These are phyloP conservation scores for Inga laurina DNA, from an alignment of 306 rosid species.

Conservation along the genomic window DNA sequence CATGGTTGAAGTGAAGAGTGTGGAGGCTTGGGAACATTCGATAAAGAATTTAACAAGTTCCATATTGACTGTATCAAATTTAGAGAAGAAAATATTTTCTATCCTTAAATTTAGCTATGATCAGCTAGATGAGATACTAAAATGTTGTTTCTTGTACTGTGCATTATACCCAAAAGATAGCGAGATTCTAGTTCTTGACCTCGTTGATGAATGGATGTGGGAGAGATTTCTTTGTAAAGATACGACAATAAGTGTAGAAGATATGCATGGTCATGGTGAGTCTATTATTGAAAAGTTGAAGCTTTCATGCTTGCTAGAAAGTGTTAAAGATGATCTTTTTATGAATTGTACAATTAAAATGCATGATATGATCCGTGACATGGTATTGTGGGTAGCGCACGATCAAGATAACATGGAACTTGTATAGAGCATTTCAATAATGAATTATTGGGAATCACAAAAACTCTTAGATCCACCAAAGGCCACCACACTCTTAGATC, in stretches of 20 bases:
- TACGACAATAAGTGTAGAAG: not conserved
- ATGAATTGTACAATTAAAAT: not conserved
- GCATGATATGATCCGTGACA: constrained; percentile 18
- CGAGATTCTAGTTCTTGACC: not conserved
- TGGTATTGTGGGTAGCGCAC: too few relatives aligned
- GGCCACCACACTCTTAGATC: too few relatives aligned
- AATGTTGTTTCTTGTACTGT: too few relatives aligned
- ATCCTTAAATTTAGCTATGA: constrained; percentile 29
- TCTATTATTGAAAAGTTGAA: not conserved
- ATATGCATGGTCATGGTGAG: not conserved
- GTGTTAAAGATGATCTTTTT: not conserved
- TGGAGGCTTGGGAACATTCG: too few relatives aligned
- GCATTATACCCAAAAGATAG: too few relatives aligned
- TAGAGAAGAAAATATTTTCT: not conserved
- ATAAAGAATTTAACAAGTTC: too few relatives aligned
- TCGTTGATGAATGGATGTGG: not conserved
- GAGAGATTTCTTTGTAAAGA: not conserved
- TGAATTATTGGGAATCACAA: too few relatives aligned
- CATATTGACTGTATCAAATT: not conserved
- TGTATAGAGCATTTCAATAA: too few relatives aligned
- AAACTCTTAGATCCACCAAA: too few relatives aligned
- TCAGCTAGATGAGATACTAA: not conserved
- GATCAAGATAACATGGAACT: too few relatives aligned
- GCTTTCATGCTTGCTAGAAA: constrained; percentile 1
- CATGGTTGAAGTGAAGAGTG: constrained; percentile 22